Evolutionary conservation across 805 yeast species (phyloP), one percentile per base, ranked within the genome.

Genomic region (Kluyveromyces aestuarii): DNA sequence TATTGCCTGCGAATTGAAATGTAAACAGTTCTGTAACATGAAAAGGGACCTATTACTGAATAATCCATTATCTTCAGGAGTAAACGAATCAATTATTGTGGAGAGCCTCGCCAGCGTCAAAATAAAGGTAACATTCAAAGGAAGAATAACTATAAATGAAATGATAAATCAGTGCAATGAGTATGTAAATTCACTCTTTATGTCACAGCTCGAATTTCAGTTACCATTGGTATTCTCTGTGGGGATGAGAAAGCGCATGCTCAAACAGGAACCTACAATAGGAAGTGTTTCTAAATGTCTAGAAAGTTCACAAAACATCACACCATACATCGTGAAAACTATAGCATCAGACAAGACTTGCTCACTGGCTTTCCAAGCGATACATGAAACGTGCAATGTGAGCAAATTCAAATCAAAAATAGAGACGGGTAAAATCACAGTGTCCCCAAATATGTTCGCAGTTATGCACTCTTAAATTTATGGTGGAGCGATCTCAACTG

Each of bases 171-270:
- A 57, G 27, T 46, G 59, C 41, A 62, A 62, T 39, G 64, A 61
- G 37, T 64, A 51, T 50, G 35, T 61, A 16, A 40, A 55, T 2
- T 63, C 67, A 1, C 48, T 66, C 30, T 38, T 66, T 10, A n/a
- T 63, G 2, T 61, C 67, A 0, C 63, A 67, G 41, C 52, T 67
- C 45, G 72, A 69, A 45, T 63, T 65, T 40, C 60, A 58, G 37
- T 61, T 58, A 49, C 72, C 72, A 4, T 48, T 68, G 25, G 60
- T 65, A 6, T 69, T 68, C 45, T 66, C 64, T 13, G 47, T 46
- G 19, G 47, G 46, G 1, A 52, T 61, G 6, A 53, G 71, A 46
- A 45, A 47, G 1, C 45, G 56, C 6, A 50, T 64, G 2, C 42
- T 41, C 11, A 21, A 46, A 17, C 67, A 65, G 42, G 57, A 53